Conservation (phyloP, 2,329 filamentous ascomycete genomes). For the Chaetomiaceae sp. region DNA sequence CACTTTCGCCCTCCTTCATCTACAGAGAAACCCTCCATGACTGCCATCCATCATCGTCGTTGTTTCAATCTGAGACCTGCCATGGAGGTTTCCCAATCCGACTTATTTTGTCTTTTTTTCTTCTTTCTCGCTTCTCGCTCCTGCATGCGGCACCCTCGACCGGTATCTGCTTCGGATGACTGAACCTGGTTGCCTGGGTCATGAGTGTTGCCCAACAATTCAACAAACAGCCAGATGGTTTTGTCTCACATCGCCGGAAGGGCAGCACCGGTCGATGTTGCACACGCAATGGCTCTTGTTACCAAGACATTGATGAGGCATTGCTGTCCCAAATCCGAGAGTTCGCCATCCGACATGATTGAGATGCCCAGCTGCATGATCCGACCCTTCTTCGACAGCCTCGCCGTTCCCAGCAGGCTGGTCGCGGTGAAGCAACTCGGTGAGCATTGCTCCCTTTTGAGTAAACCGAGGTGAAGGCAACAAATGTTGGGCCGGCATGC, state of each 20-base stretch:
- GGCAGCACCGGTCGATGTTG: background rate
- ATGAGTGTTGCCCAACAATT: too few species aligned
- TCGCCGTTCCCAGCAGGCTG: background rate
- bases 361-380: background rate
- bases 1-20: too few species aligned
- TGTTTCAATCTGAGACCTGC: too few species aligned
- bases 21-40: too few species aligned
- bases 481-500: background rate
- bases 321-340: background rate
- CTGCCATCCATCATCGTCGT: too few species aligned
- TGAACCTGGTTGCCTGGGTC: too few species aligned
- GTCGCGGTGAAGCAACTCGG: background rate
- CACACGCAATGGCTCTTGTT: background rate
- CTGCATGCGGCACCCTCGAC: too few species aligned
- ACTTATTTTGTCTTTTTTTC: too few species aligned
- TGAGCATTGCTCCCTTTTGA: background rate
- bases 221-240: background rate
- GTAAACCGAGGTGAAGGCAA: background rate
- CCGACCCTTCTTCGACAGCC: background rate
- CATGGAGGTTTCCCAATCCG: too few species aligned
- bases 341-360: background rate
- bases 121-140: too few species aligned
- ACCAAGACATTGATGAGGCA: background rate
- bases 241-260: background rate
- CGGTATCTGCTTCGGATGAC: too few species aligned